Evolutionary conservation across 1,284 basidiomycete genomes (phyloP), one percentile per base, ranked within the genome.

Genomic region (Dichomitus squalens): DNA sequence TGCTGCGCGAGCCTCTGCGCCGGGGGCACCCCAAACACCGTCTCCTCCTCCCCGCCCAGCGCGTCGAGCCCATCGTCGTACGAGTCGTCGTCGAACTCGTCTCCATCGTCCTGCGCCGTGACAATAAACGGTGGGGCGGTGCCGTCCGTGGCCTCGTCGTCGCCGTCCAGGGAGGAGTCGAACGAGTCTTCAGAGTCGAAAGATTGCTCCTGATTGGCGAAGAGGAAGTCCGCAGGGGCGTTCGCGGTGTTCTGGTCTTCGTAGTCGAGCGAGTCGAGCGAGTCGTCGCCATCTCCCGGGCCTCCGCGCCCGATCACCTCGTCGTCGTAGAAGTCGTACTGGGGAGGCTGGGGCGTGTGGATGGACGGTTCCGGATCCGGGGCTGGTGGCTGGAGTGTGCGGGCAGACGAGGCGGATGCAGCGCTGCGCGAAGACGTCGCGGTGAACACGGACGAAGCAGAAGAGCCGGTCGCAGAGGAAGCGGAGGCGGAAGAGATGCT

Each of bases 21-120:
- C 40, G 83, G 82, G 3, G 79, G 79, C 20, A 84, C 81, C 12
- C 88, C 88, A 72, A 90, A 90, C 53, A 90, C 71, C 11, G 88
- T 90, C 69, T 90, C 88, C 63, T 86, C 79, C 35, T 74, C 80
- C 5, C 29, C 29, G 46, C 73, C 73, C 23, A 66, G 69, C 20
- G 68, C 68, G 43, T 61, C 48, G 34, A 49, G 61, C 12, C 54
- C 70, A 40, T 73, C 74, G 52, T 77, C 76, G 62, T 75, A 78
- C 29, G 80, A 80, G 66, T 86, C 83, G 50, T 86, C 84, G 43
- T 68, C 70, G 49, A 64, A 69, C 18, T 33, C 59, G 36, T 66
- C 68, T 11, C 57, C 67, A 18, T 64, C 63, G 14, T 60, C 56
- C n/a, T 49, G 59, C 7, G 67, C 67, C 1, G 65, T 74, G 16